phyloP scores from a whole-genome alignment of 1,284 basidiomycete genomes.

The Quambalaria eucalypti region DNA sequence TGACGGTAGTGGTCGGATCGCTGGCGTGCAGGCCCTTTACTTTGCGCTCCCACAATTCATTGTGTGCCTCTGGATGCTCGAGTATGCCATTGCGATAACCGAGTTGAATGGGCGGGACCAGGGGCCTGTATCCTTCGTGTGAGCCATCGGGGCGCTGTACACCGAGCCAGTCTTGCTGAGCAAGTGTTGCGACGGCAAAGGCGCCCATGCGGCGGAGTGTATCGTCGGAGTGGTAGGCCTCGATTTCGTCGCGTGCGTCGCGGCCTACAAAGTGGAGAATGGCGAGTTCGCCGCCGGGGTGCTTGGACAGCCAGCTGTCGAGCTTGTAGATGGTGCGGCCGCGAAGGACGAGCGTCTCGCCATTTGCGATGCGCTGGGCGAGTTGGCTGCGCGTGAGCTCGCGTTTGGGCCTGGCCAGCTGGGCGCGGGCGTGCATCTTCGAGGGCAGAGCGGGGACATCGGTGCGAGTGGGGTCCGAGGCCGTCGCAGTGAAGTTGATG shows the following conservation, averaged over 20 bases:
- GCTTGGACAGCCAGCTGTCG: conserved; percentile 68
- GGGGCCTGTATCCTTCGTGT: conserved; percentile 60
- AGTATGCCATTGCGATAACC: conserved; percentile 52
- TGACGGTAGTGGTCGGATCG: background rate
- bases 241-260: conserved; percentile 87
- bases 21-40: background rate
- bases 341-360: conserved; percentile 68
- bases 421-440: background rate
- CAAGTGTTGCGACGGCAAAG: conserved; percentile 69
- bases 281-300: conserved; percentile 82
- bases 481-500: too few species aligned
- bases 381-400: conserved; percentile 29
- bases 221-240: conserved; percentile 73
- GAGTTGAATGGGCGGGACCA: conserved; percentile 78
- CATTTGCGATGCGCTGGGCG: conserved; percentile 34
- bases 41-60: conserved; percentile 20
- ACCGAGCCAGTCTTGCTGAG: conserved; percentile 51
- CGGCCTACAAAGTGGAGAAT: conserved; percentile 92
- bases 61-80: conserved; percentile 41
- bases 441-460: too few species aligned
- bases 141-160: conserved; percentile 8
- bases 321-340: conserved; percentile 68
- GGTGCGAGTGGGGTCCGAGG: too few species aligned
- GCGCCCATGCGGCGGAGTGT: conserved; percentile 60
- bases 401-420: conserved; percentile 1